Evolutionary conservation across 2,329 filamentous ascomycete species (phyloP), one percentile per base, ranked within the genome.

Genomic region (Sporothrix schenckii): DNA sequence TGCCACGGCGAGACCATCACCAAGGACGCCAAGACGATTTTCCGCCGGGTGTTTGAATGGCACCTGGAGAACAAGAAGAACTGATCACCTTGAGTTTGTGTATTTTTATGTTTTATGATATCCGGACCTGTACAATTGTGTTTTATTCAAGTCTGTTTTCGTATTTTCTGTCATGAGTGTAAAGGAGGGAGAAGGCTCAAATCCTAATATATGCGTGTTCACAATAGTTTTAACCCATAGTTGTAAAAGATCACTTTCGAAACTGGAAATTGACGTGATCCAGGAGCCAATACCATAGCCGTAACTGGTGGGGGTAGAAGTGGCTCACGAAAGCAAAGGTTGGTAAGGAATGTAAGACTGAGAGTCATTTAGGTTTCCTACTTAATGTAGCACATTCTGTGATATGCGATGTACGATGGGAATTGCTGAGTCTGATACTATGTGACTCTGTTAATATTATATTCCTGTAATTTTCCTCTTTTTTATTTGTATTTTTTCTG

Each of bases 1-100:
- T 98, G 94, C 79, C 95, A 99, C 80, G 95, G 95, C 10, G 95
- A 99, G 81, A 89, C 92, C 19, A 89, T 98, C 74, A 90, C 95
- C 79, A 83, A 82, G 1, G 79, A 83, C 73, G 93, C 87, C 11
- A 97, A 96, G 84, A 86, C 85, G 13, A 83, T 92, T 19, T 97
- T 94, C 74, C 82, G 86, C 76, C 92, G 91, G 79, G 84, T 96
- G 14, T 92, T 97, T 80, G 86, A 86, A 76, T 97, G 94, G 93
- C 92, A 96, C 82, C 78, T 97, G 65, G 50, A 54, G 10, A 67
- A 52, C 56, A 68, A 68, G 21, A 21, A 66, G 50, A 56, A 53
- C 11, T 69, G 34, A 50, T 58, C 2, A 13, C n/a, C 30, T 63
- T n/a, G 39, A 10, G 39, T 63, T 63, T 19, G 27, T 27, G 39